Base-by-base conservation (phyloP, 768 basidiomycete genomes). In the Boletus reticulatus region DNA sequence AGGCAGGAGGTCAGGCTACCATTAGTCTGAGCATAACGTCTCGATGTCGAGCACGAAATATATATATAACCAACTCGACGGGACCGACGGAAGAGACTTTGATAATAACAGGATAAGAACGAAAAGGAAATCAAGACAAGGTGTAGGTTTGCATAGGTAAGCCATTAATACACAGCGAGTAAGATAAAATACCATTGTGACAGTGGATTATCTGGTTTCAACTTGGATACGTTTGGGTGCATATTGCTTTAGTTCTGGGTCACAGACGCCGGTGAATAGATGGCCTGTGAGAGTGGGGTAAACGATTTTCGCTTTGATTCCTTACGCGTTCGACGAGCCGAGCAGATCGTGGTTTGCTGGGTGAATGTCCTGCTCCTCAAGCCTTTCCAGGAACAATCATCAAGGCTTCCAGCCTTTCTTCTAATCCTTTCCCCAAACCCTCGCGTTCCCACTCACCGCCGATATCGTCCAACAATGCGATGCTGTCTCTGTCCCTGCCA, bases 381-480 rank as follows among this genome's bases (percentile, higher is more conserved):
- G 55, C 71, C 20, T 31, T 61, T 6, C 62, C 64, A 27, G 68
- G 68, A 34, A 67, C 49, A 20, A 64, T 63, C 74, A 78, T 77
- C 59, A 83, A 65, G 31, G 75, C 78, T 63, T 94, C 92, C 50
- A 95, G 68, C 53, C 92, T 75, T 75, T 94, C 92, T 71, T 90
- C 93, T 47, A 95, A 70, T 0, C 93, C 92, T 56, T 75, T 81
- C 0, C 93, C 92, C 24, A 95, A 68, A 0, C 92, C 92, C 62
- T 92, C 89, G 2, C 92, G 75, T 59, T 91, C 88, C 92, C 91
- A 95, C 71, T 94, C 93, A 0, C 92, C 90, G 10, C 90, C 89
- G 1, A 81, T 73, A 43, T 87, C 87, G 62, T 86, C 86, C 45
- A 83, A 62, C 60, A 84, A 54, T 9, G 72, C 74, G 36, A 78